Evolutionary conservation across 139 green algal species (phyloP), one percentile per base, ranked within the genome.

Genomic region (Chlamydomonas sp.): DNA sequence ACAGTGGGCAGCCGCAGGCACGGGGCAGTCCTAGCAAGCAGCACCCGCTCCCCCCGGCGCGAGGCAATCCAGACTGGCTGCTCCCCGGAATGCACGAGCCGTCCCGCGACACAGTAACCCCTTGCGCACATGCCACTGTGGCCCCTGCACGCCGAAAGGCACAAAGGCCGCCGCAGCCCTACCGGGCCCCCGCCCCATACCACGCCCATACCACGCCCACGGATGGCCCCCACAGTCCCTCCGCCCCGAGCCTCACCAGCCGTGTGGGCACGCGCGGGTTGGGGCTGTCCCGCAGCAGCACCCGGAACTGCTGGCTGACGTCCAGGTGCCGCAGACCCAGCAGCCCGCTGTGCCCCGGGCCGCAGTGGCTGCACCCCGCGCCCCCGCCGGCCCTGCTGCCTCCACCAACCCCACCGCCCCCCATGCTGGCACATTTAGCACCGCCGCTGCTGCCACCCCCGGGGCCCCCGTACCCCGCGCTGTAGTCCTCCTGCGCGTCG

Each of bases 271-370:
- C 10, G 57, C n/a, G 57, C 75, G 57, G 75, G 15, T 63, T 4
- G 75, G 57, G 14, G 12, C 57, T 86, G 68, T 86, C 80, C 80
- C 17, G 60, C 20, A 86, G 68, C 15, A 66, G 59, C 16, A 86
- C 80, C 64, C 18, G 20, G 80, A 79, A 86, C 80, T 86, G 80
- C 80, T 86, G 80, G 20, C 59, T 71, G 58, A 86, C 80, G 80
- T 86, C 80, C 80, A 86, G 68, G 17, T 78, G 69, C 3, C 80
- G 80, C 18, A 86, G 67, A 5, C 10, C 80, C 12, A 71, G 58
- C 58, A 86, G 67, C 3, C 80, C 80, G 10, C n/a, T 15, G 17
- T 78, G 69, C n/a, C n/a, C n/a, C n/a, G 49, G 31, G 31, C 31
- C 31, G 31, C 31, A 49, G 31, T 49, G 31, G 31, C 31, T 49